Conservation (phyloP, 164 flowering plant genomes). For the Santalum album region DNA sequence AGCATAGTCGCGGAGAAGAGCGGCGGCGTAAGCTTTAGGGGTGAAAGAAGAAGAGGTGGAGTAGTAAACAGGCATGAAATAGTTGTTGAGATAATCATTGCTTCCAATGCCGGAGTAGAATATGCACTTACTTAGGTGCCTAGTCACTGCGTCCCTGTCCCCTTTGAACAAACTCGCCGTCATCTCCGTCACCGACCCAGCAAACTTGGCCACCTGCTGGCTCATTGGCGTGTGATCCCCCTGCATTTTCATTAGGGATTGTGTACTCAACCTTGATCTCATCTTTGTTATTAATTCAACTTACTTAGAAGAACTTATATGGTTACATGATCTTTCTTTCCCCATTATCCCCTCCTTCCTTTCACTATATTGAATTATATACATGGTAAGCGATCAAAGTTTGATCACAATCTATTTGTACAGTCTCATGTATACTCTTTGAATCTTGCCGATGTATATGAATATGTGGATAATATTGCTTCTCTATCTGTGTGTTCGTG, state of each 20-base stretch:
- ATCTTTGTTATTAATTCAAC: too few relatives aligned
- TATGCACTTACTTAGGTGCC: constrained; percentile 56
- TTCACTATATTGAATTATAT: too few relatives aligned
- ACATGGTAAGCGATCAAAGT: too few relatives aligned
- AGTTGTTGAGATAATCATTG: constrained; percentile 84
- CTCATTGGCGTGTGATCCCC: constrained; percentile 65
- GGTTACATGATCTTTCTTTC: too few relatives aligned
- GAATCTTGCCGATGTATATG: too few relatives aligned
- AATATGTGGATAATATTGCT: too few relatives aligned
- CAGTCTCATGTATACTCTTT: too few relatives aligned
- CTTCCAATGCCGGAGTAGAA: constrained; percentile 78
- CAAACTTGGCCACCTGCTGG: constrained; percentile 53
- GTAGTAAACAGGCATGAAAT: constrained; percentile 64
- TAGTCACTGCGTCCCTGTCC: constrained; percentile 22
- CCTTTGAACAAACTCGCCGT: constrained; percentile 47
- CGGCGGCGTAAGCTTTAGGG: constrained; percentile 41
- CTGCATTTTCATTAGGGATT: too few relatives aligned
- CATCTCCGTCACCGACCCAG: constrained; percentile 33
- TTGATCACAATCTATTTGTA: too few relatives aligned
- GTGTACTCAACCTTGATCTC: not conserved
- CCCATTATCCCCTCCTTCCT: too few relatives aligned
- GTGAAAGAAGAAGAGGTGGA: constrained; percentile 37
- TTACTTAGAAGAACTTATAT: too few relatives aligned
- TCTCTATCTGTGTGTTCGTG: too few relatives aligned
- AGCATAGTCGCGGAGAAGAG: constrained; percentile 58